phyloP scores from a whole-genome alignment of 2,329 filamentous ascomycete species.

The Pseudogymnoascus sp. region DNA sequence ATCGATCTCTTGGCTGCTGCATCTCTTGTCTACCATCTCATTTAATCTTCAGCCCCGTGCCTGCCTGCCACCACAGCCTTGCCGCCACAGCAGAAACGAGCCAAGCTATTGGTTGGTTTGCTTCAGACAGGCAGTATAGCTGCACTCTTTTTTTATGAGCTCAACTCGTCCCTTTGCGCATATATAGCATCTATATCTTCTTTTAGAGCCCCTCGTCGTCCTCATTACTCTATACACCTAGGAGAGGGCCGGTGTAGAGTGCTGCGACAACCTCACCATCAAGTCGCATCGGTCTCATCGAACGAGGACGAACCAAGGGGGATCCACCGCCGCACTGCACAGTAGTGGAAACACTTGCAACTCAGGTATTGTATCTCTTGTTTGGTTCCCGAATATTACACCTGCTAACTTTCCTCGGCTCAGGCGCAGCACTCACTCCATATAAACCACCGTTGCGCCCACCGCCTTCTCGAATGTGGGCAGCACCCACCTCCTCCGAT shows the following conservation, averaged over 20 bases:
- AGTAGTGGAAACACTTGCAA: background rate
- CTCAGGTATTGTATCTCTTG: background rate
- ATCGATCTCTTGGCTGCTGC: background rate
- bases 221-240: background rate
- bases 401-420: background rate
- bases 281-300: background rate
- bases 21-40: background rate
- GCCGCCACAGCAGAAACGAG: background rate
- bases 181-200: background rate
- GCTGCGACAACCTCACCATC: background rate
- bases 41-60: background rate
- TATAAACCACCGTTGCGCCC: background rate
- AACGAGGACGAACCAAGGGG: background rate
- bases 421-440: background rate
- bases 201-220: background rate
- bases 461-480: background rate
- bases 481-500: background rate
- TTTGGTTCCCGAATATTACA: background rate
- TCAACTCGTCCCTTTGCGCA: background rate
- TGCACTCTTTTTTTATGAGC: background rate
- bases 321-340: background rate
- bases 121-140: background rate
- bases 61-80: background rate
- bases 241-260: background rate
- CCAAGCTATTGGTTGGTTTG: background rate